Evolutionary conservation across 1,284 basidiomycete genomes (phyloP), one percentile per base, ranked within the genome.

Genomic region (Pascua guehoae): DNA sequence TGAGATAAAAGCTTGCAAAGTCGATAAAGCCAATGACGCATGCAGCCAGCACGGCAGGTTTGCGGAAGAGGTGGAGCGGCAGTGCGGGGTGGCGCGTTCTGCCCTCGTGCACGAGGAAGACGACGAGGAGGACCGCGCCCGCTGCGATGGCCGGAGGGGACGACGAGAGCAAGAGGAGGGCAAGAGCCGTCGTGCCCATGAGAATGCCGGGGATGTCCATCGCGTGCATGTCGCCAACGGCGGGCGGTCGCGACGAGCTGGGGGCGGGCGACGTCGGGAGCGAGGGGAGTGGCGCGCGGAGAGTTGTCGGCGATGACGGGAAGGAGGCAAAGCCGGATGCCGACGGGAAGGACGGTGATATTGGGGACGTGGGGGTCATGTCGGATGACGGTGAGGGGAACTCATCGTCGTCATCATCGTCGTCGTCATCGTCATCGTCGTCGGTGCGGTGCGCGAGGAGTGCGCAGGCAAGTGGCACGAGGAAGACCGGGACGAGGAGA

Each of bases 1-100:
- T 69, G 18, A 75, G 69, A 54, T 71, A 74, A 62, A 74, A 87
- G 0, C 85, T 86, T 53, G 84, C 83, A 66, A 87, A 88, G 71
- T 88, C 87, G 55, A 86, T 83, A 67, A 85, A 85, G 5, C 86
- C 86, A 59, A 89, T 85, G 47, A 84, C 69, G 24, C 83, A 79
- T 0, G 86, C 83, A 32, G 83, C 78, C 17, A 88, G 77, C 37
- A 89, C 83, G 41, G 81, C 83, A 12, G 79, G 74, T 68, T 87
- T 86, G 41, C 69, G 67, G 51, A 85, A 69, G 75, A 87, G 85
- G 38, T 84, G 80, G 41, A 79, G 76, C 12, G 81, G 80, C 44
- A 82, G 66, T 51, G 81, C 76, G 11, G 82, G 81, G 47, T 72
- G 45, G 9, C 81, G 78, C 24, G 71, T 64, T 49, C 71, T 72